A percentile compares a stretch with the other conserved stretches of the same genome.
Evolutionary conservation across 1,284 basidiomycete species (phyloP).

Genomic region (Malassezia equina): DNA sequence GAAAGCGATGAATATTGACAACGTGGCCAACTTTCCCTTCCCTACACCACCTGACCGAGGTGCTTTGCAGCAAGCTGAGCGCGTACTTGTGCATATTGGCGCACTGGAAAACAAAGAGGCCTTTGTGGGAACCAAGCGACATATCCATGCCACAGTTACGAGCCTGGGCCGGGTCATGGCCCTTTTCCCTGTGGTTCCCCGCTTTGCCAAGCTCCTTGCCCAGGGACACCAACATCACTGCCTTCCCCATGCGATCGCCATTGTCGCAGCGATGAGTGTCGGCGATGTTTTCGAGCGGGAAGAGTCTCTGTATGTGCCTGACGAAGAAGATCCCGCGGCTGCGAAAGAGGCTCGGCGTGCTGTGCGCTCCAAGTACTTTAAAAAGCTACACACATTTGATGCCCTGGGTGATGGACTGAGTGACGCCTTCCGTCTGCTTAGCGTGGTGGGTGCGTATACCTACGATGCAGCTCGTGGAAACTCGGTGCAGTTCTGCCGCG

Average conservation of each 20-base stretch:
- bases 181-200: conserved; percentile 79
- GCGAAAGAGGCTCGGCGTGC: conserved; percentile 55
- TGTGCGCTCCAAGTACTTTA: conserved; percentile 57
- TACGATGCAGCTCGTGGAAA: conserved; percentile 59
- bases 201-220: conserved; percentile 89
- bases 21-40: conserved; percentile 94
- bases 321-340: conserved; percentile 37
- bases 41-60: conserved; percentile 85
- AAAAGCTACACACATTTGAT: conserved; percentile 58
- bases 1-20: conserved; percentile 98
- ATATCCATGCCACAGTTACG: conserved; percentile 56
- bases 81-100: conserved; percentile 67
- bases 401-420: conserved; percentile 73
- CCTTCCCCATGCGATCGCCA: conserved; percentile 77
- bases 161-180: conserved; percentile 82
- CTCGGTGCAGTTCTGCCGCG: conserved; percentile 64
- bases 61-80: conserved; percentile 71
- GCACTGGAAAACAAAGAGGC: conserved; percentile 56
- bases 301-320: conserved; percentile 52
- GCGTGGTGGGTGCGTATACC: conserved; percentile 91
- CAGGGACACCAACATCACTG: conserved; percentile 84
- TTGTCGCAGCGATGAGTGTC: conserved; percentile 84
- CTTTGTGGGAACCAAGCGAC: conserved; percentile 29
- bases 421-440: conserved; percentile 77
- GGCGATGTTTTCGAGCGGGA: conserved; percentile 92